phyloP scores from a whole-genome alignment of 1,139 yeast species.

The Taphrina wiesneri region DNA sequence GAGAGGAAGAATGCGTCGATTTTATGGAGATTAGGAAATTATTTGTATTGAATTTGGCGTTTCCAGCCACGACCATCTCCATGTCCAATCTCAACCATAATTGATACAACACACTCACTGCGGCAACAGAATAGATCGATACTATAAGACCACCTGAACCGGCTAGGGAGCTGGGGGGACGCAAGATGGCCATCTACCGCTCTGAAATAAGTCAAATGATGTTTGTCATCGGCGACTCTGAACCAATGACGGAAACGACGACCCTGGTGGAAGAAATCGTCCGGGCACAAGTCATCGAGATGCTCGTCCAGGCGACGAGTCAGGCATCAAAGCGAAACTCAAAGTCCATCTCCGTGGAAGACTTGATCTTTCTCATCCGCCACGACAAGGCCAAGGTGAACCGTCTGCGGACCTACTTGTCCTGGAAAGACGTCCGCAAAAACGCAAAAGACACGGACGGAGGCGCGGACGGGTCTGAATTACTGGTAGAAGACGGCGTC shows the following conservation, averaged over 20 bases:
- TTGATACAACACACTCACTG: too few relatives aligned
- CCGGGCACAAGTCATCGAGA: slow-evolving; percentile 89
- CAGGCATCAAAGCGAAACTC: slow-evolving; percentile 82
- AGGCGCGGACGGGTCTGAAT: slow-evolving; percentile 58
- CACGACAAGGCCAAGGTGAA: slow-evolving; percentile 95
- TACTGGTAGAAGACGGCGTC: slow-evolving; percentile 43
- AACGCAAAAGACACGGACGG: slow-evolving; percentile 95
- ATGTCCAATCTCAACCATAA: not conserved
- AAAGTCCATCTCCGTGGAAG: slow-evolving; percentile 85
- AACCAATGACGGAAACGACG: slow-evolving; percentile 89
- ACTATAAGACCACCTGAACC: too few relatives aligned
- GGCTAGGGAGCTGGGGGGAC: too few relatives aligned
- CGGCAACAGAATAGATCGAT: too few relatives aligned
- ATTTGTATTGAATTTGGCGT: slow-evolving; percentile 5
- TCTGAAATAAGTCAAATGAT: slow-evolving; percentile 63
- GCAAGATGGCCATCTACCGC: slow-evolving; percentile 29
- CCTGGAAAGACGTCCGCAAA: slow-evolving; percentile 97
- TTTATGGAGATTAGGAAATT: not conserved
- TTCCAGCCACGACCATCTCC: not conserved
- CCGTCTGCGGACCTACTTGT: slow-evolving; percentile 79
- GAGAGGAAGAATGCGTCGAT: too few relatives aligned
- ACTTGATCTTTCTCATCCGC: slow-evolving; percentile 83
- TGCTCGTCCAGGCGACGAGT: slow-evolving; percentile 64
- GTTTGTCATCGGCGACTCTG: slow-evolving; percentile 97
- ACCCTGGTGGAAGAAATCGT: slow-evolving; percentile 92